Base-by-base conservation (phyloP, 495 filamentous ascomycete genomes). In the Neurospora sublineolata region DNA sequence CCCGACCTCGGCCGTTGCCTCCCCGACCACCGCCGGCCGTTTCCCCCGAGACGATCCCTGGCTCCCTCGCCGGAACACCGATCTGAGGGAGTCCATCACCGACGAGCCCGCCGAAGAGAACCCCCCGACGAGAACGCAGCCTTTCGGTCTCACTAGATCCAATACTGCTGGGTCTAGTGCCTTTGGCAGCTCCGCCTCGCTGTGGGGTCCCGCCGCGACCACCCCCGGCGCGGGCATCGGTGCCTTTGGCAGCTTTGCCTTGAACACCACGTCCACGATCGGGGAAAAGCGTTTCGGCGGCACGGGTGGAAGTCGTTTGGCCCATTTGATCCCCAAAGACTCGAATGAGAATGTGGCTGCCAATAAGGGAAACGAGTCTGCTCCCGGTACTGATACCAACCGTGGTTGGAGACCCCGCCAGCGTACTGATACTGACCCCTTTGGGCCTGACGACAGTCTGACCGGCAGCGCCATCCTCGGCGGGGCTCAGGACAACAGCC, bases 231-330 rank as follows among this genome's bases (percentile, higher is more conserved):
- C 90, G 4, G 88, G 89, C 5, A 92, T 94, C 84, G 93, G 93
- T 36, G 88, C 90, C n/a, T 97, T 97, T 81, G 93, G 94, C 12
- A 94, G 87, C 71, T 97, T 97, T 77, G 89, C 89, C 11, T 78
- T 94, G 30, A 78, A 33, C 52, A 64, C 52, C 4, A 80, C 81
- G 30, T 81, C 84, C 10, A 72, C 81, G 27, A 87, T 88, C 30
- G 86, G 89, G 18, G 92, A 97, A 70, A 95, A 93, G 83, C 88
- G 89, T 2, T 88, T 89, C 77, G 90, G 88, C 73, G 75, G 88
- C 33, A 84, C 92, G 40, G 89, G 90, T 14, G 92, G 93, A 76
- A 97, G 93, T 78, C 88, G 93, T 44, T 89, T 97, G 76, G 94
- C 94, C 73, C 92, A 91, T 68, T 78, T 97, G 39, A 90, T 97